Base-by-base conservation (phyloP, 73 alveolate species). In the Loxodes magnus region DNA sequence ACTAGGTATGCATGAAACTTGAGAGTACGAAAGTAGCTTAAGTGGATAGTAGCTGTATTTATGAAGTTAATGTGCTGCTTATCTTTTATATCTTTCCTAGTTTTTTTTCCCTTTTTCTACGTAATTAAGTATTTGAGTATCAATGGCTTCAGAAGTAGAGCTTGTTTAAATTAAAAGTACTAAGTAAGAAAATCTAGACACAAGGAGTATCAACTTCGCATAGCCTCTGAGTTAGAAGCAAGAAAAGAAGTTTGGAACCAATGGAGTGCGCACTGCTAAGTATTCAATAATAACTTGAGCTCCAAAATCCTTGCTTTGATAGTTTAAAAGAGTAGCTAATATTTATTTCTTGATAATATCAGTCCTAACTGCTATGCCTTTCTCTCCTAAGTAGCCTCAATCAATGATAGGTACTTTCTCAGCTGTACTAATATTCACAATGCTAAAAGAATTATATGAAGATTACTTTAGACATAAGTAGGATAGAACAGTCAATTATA, bases 381-480 rank as follows among this genome's bases (percentile, higher is more conserved):
- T 78, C 30, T 71, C 79, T 37, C 71, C 81, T 21, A 63, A 63
- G 4, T 73, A 77, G 27, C 68, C 71, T 22, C 67, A 66, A 0
- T 48, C 81, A 5, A 77, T 71, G 58, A 56, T 64, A 42, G 41
- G 66, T 0, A 71, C 91, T 41, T 77, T 77, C 50, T 67, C 82
- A 31, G 80, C 76, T 42, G 87, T 77, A 5, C 48, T 77, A 10
- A 7, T 53, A 6, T 71, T 77, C 55, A 77, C 79, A 38, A 78
- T 77, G 71, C 30, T 71, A 39, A 77, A 77, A 64, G 86, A 77
- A 43, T 44, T 75, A 16, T 71, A 52, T 51, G 91, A 77, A 77
- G 91, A 77, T 23, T 71, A 24, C 38, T 50, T 60, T 59, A 62
- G 92, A 27, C 60, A 64, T 51, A 62, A 78, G 42, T 50, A 74